Evolutionary conservation across 2,329 filamentous ascomycete genomes (phyloP).

Genomic region (Aspergillus floridensis): DNA sequence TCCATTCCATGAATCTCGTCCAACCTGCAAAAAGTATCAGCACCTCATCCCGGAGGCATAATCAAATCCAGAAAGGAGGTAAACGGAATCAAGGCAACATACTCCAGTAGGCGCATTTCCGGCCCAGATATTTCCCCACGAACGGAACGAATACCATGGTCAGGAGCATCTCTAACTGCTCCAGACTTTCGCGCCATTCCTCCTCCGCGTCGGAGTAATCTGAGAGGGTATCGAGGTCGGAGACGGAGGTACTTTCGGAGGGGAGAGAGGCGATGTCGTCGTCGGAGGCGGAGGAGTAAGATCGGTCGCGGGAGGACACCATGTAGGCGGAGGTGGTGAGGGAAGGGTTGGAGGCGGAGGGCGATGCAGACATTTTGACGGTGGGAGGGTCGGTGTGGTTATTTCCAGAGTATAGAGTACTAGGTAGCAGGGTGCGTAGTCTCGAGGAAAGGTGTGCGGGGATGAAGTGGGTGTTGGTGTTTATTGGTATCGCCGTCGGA

Average conservation of each 20-base stretch:
- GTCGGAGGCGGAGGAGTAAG: conserved; percentile 32
- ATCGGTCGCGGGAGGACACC: conserved; percentile 33
- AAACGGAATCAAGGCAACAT: conserved; percentile 23
- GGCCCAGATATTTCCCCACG: conserved; percentile 88
- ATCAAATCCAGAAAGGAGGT: conserved; percentile 8
- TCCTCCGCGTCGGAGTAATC: conserved; percentile 79
- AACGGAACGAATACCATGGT: conserved; percentile 95
- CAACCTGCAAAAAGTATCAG: conserved; percentile 61
- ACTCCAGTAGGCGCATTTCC: conserved; percentile 97
- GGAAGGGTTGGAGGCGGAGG: conserved; percentile 33
- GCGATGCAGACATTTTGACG: conserved; percentile 29
- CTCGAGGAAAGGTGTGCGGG: background rate
- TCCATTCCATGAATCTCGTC: conserved; percentile 93
- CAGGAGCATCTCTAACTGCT: conserved; percentile 87
- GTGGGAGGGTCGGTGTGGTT: background rate
- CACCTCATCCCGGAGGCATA: background rate
- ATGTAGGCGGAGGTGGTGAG: conserved; percentile 42
- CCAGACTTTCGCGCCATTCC: conserved; percentile 91
- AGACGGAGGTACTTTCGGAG: conserved; percentile 38
- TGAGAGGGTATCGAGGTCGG: conserved; percentile 44
- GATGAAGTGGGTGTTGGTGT: background rate
- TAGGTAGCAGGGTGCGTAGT: background rate
- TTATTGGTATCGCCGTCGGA: background rate
- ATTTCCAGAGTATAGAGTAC: no score
- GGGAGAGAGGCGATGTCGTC: conserved; percentile 47